Evolutionary conservation across 192 early-diverging fungal species (phyloP).

Genomic region (Umbelopsis sp.): DNA sequence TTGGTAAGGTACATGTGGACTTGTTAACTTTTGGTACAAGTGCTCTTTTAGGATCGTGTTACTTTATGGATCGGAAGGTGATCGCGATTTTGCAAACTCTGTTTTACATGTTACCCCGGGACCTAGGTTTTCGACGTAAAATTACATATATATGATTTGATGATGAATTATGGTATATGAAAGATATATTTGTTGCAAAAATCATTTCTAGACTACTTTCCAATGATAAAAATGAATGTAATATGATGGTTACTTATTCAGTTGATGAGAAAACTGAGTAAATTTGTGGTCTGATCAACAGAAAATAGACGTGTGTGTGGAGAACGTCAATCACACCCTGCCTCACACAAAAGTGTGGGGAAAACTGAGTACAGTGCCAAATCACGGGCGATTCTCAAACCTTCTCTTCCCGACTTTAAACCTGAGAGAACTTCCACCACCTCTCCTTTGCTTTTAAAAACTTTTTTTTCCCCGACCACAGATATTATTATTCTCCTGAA

Average conservation of each 20-base stretch:
- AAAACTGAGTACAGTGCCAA: neutral
- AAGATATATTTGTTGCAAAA: too few relatives aligned
- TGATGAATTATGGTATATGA: neutral
- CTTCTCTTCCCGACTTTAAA: slow-evolving; percentile 3
- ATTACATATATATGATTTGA: neutral
- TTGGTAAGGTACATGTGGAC: neutral
- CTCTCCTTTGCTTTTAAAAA: neutral
- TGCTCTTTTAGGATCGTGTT: neutral
- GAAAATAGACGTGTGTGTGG: neutral
- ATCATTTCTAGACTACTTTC: too few relatives aligned
- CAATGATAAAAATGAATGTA: too few relatives aligned
- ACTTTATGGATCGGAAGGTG: neutral
- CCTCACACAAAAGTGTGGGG: neutral
- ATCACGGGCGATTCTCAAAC: neutral
- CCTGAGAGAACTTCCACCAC: neutral
- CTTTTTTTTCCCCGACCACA: slow-evolving; percentile 5
- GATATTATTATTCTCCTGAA: slow-evolving; percentile 6
- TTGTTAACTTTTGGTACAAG: neutral
- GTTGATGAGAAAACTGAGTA: neutral
- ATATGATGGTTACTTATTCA: too few relatives aligned
- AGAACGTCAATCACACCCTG: neutral
- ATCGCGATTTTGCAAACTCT: neutral
- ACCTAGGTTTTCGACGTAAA: neutral
- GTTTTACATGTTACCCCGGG: neutral
- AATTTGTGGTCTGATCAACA: neutral